phyloP scores from a whole-genome alignment of 2,329 filamentous ascomycete species.

The Fusarium siculi region DNA sequence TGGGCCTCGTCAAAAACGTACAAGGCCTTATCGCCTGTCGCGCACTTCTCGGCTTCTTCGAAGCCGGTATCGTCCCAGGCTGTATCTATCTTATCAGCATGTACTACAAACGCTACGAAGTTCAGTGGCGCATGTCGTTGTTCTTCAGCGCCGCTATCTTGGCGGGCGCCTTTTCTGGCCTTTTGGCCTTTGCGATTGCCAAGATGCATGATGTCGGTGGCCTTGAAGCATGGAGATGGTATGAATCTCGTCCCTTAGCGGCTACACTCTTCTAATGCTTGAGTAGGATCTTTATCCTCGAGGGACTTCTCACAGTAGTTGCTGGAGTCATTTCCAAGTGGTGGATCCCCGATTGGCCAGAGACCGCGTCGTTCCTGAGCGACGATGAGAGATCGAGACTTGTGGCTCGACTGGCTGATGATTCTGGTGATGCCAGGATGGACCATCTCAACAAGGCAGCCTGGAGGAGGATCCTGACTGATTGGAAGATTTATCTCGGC shows the following conservation, averaged over 20 bases:
- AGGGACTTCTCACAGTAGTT: slow-evolving; percentile 75
- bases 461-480: slow-evolving; percentile 64
- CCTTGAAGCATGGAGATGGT: slow-evolving; percentile 9
- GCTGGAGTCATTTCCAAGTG: slow-evolving; percentile 75
- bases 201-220: slow-evolving; percentile 15
- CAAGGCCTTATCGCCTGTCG: not conserved
- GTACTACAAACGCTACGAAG: slow-evolving; percentile 13
- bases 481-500: slow-evolving; percentile 55
- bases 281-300: slow-evolving; percentile 70
- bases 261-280: too few relatives aligned
- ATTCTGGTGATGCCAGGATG: slow-evolving; percentile 4
- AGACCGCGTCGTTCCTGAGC: slow-evolving; percentile 74
- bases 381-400: slow-evolving; percentile 77
- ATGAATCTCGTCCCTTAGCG: not conserved
- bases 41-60: not conserved
- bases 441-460: slow-evolving; percentile 61
- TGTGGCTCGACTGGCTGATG: slow-evolving; percentile 67
- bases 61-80: not conserved
- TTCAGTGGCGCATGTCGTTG: slow-evolving; percentile 7
- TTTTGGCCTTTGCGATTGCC: not conserved
- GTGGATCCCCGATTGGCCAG: slow-evolving; percentile 82
- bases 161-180: not conserved
- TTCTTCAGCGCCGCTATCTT: slow-evolving; percentile 1
- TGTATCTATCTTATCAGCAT: slow-evolving; percentile 12
- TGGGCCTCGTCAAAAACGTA: not conserved